Percentiles rank a stretch among this genome's conserved stretches.
Evolutionary conservation across 2,329 filamentous ascomycete genomes (phyloP).

Genomic region (Fusarium hostae): DNA sequence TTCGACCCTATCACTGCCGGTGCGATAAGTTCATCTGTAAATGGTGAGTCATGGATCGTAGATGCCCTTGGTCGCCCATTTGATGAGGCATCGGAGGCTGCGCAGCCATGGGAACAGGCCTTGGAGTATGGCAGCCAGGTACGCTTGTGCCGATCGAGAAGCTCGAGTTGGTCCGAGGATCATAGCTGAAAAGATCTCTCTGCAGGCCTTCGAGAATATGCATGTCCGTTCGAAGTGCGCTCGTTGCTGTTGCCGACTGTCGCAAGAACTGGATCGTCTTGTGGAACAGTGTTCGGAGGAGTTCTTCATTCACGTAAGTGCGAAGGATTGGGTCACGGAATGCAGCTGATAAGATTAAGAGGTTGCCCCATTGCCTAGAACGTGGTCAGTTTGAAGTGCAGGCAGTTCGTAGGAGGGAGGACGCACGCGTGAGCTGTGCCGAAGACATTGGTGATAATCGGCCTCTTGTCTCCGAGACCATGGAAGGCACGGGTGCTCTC

Average conservation of each 20-base stretch:
- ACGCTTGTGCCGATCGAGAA: conserved; percentile 55
- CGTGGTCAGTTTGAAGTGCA: conserved; percentile 13
- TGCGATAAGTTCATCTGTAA: conserved; percentile 35
- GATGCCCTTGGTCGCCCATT: conserved; percentile 37
- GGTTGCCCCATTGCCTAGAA: conserved; percentile 91
- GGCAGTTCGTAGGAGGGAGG: no score
- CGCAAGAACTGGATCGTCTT: conserved; percentile 82
- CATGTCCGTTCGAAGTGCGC: conserved; percentile 78
- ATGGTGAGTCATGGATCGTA: conserved; percentile 41
- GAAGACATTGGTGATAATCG: conserved; percentile 94
- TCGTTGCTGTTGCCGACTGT: conserved; percentile 76
- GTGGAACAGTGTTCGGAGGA: conserved; percentile 70
- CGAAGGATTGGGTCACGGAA: conserved; percentile 73
- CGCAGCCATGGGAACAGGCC: conserved; percentile 37
- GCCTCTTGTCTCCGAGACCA: conserved; percentile 68
- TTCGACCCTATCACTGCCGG: conserved; percentile 16
- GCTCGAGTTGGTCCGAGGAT: conserved; percentile 50
- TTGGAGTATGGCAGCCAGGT: conserved; percentile 39
- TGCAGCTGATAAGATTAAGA: conserved; percentile 85
- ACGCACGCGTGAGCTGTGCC: conserved; percentile 88
- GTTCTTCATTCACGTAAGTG: conserved; percentile 64
- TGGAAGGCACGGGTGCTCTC: conserved; percentile 87
- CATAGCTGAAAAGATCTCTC: conserved; percentile 54
- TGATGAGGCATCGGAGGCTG: conserved; percentile 38
- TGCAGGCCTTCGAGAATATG: conserved; percentile 73